Percentiles rank a stretch among this genome's conserved stretches.
phyloP scores from a whole-genome alignment of 768 basidiomycete genomes.

The Stropharia rugosoannulata region DNA sequence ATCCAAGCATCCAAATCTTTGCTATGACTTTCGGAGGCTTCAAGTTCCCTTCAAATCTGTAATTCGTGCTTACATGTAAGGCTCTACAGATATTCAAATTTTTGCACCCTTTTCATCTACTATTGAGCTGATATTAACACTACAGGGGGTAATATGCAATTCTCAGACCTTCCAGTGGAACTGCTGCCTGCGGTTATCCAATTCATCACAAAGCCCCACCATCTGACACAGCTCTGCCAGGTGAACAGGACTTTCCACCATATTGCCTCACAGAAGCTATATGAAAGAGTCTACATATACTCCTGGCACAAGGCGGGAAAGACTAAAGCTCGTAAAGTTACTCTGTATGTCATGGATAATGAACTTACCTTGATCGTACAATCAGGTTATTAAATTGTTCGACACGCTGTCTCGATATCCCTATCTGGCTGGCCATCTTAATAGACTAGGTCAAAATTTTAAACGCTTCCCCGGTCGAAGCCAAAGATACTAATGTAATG shows the following conservation, averaged over 20 bases:
- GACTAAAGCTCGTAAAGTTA: slow-evolving; percentile 26
- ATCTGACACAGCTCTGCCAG: slow-evolving; percentile 51
- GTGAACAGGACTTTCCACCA: slow-evolving; percentile 56
- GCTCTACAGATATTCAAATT: no score
- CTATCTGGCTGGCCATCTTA: slow-evolving; percentile 58
- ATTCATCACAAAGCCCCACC: slow-evolving; percentile 48
- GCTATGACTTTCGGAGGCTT: no score
- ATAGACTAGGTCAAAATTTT: slow-evolving; percentile 48
- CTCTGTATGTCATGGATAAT: neutral
- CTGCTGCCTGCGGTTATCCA: slow-evolving; percentile 56
- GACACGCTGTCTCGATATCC: slow-evolving; percentile 53
- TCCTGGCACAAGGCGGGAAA: slow-evolving; percentile 73
- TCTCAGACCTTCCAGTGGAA: slow-evolving; percentile 65
- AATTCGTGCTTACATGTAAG: no score
- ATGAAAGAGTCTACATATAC: slow-evolving; percentile 59
- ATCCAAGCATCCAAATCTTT: no score
- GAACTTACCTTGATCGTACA: neutral
- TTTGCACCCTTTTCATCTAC: neutral
- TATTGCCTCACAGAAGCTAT: slow-evolving; percentile 53
- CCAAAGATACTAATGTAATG: neutral
- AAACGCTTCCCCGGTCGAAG: no score
- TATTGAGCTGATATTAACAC: neutral
- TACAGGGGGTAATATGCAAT: slow-evolving; percentile 18
- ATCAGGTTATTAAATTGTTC: slow-evolving; percentile 62
- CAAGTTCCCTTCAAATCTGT: neutral